Conservation (phyloP, 306 rosid species). For the Castanea crenata region DNA sequence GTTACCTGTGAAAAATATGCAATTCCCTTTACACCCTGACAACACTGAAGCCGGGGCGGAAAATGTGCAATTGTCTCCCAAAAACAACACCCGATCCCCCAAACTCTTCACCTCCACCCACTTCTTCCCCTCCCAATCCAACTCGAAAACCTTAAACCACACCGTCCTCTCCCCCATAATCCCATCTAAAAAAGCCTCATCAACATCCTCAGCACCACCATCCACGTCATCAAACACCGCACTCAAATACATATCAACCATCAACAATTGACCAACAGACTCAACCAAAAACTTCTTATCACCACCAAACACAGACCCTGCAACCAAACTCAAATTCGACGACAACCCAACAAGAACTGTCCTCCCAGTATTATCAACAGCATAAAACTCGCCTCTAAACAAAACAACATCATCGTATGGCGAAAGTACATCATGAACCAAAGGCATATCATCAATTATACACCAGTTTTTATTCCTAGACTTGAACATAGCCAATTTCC, state of each 20-base stretch:
- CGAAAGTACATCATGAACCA: constrained; percentile 44
- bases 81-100: constrained; percentile 64
- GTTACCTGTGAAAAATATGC: constrained; percentile 57
- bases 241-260: constrained; percentile 64
- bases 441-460: constrained; percentile 51
- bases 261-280: constrained; percentile 49
- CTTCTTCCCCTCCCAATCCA: constrained; percentile 40
- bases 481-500: constrained; percentile 57
- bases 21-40: constrained; percentile 46
- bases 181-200: constrained; percentile 16
- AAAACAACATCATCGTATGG: constrained; percentile 73
- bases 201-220: neutral
- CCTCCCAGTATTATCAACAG: constrained; percentile 66
- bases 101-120: constrained; percentile 56
- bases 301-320: constrained; percentile 76
- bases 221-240: constrained; percentile 1
- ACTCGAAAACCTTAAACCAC: constrained; percentile 47
- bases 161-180: constrained; percentile 50
- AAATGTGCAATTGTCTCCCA: constrained; percentile 75
- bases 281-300: constrained; percentile 81
- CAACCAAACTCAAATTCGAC: constrained; percentile 33
- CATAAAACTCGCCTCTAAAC: constrained; percentile 45
- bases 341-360: constrained; percentile 46
- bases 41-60: constrained; percentile 51
- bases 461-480: constrained; percentile 60